Conservation (phyloP, 257 asterid species). For the Solanum rostratum region DNA sequence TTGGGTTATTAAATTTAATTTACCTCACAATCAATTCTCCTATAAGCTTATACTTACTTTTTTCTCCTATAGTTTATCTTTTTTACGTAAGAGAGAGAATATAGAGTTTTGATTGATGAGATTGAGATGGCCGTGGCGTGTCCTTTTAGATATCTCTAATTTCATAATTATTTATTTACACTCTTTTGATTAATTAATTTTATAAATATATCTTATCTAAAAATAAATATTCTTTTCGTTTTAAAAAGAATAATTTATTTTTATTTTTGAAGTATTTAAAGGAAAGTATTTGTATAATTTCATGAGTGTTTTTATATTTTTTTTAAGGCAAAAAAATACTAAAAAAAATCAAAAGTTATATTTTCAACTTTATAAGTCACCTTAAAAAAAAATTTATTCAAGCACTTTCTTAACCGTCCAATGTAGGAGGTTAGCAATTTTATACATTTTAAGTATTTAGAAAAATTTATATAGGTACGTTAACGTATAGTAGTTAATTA, state of each 20-base stretch:
- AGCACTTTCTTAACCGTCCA: no score
- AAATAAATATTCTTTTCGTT: no score
- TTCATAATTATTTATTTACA: background rate
- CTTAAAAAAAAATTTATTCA: no score
- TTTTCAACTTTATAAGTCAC: no score
- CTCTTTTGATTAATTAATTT: background rate
- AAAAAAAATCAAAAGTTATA: no score
- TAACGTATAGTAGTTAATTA: no score
- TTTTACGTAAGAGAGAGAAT: background rate
- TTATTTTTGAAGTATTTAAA: no score
- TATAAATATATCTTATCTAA: background rate
- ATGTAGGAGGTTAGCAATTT: background rate
- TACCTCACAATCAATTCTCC: background rate
- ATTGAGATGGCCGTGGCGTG: background rate
- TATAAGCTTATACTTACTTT: background rate
- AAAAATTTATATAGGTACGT: no score
- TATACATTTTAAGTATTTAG: background rate
- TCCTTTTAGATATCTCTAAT: background rate
- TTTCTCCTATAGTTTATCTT: background rate
- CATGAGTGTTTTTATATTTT: no score
- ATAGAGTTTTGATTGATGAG: background rate
- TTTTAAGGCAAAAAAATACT: no score
- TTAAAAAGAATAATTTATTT: no score
- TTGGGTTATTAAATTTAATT: background rate
- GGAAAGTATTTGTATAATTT: no score